phyloP scores from a whole-genome alignment of 495 filamentous ascomycete genomes.

The Alectoria sarmentosa region DNA sequence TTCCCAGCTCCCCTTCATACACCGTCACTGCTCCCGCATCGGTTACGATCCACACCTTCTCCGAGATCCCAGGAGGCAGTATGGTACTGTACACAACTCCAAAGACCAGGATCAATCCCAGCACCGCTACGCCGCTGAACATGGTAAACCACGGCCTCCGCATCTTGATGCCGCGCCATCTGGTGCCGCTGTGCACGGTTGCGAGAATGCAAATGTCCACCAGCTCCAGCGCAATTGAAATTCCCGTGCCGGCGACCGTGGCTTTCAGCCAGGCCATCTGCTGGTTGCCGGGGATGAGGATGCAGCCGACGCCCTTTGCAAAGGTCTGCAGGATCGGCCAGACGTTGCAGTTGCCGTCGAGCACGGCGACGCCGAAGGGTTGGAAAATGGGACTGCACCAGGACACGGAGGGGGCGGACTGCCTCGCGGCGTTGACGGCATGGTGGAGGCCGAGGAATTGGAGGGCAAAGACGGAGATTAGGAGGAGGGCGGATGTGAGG shows the following conservation, averaged over 20 bases:
- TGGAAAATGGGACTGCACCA: slow-evolving; percentile 25
- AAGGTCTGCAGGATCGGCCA: slow-evolving; percentile 18
- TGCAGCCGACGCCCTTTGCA: slow-evolving; percentile 22
- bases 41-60: slow-evolving; percentile 15
- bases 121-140: slow-evolving; percentile 18
- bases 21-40: slow-evolving; percentile 1
- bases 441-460: slow-evolving; percentile 17
- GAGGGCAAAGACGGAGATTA: slow-evolving; percentile 15
- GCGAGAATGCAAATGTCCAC: slow-evolving; percentile 17
- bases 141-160: slow-evolving; percentile 22
- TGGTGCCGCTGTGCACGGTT: slow-evolving; percentile 5
- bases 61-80: slow-evolving; percentile 20
- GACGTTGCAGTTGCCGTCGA: slow-evolving; percentile 23
- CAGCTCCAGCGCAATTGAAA: slow-evolving; percentile 10
- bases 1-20: slow-evolving; percentile 10
- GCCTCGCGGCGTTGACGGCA: slow-evolving; percentile 5
- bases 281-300: slow-evolving; percentile 18
- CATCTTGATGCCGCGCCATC: slow-evolving; percentile 21
- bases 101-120: slow-evolving; percentile 14
- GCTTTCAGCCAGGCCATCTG: slow-evolving; percentile 19
- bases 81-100: slow-evolving; percentile 10
- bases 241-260: slow-evolving; percentile 16
- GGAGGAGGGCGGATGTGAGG: slow-evolving; percentile 5
- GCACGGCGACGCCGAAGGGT: slow-evolving; percentile 20
- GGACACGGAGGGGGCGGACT: slow-evolving; percentile 9